Evolutionary conservation across 2,329 filamentous ascomycete species (phyloP).

Genomic region (Paecilomyces sp.): DNA sequence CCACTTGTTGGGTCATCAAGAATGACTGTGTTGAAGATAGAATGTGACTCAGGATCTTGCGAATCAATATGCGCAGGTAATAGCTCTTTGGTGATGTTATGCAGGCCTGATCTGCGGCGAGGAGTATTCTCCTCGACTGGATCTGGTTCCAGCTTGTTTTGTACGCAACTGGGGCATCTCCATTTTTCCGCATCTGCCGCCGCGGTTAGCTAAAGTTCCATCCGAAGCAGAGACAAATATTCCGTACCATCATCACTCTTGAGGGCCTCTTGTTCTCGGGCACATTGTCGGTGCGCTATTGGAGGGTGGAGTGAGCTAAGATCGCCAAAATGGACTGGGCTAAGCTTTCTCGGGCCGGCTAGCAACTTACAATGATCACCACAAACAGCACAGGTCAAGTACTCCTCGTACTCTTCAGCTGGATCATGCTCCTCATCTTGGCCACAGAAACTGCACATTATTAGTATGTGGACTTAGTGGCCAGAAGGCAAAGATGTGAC

Average conservation of each 20-base stretch:
- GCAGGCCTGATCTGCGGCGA: conserved; percentile 51
- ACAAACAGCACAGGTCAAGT: conserved; percentile 69
- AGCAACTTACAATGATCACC: conserved; percentile 68
- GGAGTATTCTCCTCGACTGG: conserved; percentile 13
- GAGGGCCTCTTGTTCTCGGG: conserved; percentile 61
- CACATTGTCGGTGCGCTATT: conserved; percentile 86
- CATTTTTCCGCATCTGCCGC: conserved; percentile 51
- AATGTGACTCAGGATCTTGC: conserved; percentile 63
- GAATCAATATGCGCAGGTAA: conserved; percentile 61
- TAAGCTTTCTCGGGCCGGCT: conserved; percentile 19
- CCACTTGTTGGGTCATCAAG: conserved; percentile 68
- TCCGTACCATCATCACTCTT: conserved; percentile 56
- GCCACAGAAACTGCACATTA: conserved; percentile 62
- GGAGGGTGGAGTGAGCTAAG: conserved; percentile 37
- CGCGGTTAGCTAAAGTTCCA: conserved; percentile 35
- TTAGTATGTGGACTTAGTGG: conserved; percentile 21
- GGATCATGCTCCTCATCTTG: conserved; percentile 78
- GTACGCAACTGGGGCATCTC: conserved; percentile 54
- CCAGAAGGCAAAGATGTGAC: conserved; percentile 17
- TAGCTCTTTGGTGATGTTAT: conserved; percentile 63
- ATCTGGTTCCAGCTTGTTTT: conserved; percentile 30
- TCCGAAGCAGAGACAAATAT: conserved; percentile 3
- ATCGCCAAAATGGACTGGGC: conserved; percentile 16
- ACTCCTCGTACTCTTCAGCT: conserved; percentile 71
- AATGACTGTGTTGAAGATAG: conserved; percentile 67